These are phyloP conservation scores for Aphanomyces invadans DNA, from an alignment of 352 stramenopile species.

Conservation along the genomic window DNA sequence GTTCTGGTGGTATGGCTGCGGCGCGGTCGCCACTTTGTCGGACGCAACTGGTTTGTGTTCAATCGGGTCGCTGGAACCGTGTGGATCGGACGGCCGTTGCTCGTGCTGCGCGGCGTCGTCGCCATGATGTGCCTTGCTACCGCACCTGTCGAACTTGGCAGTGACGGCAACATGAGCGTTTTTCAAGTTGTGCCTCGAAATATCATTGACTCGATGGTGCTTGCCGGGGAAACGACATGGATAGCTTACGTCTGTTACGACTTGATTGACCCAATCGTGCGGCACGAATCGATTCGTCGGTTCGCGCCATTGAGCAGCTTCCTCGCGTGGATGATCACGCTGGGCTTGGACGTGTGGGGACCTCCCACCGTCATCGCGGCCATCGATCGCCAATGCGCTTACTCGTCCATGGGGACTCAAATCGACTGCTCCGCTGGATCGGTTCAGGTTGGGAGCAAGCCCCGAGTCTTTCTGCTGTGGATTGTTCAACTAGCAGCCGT, in stretches of 20 bases:
- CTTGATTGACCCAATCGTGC: conserved; percentile 4
- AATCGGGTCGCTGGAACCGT: conserved; percentile 15
- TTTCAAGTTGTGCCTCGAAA: conserved; percentile 3
- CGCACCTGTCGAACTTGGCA: not conserved
- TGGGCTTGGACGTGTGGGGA: not conserved
- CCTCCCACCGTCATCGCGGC: not conserved
- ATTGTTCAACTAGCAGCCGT: not conserved
- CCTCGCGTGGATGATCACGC: not conserved
- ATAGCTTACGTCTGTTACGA: conserved; percentile 13
- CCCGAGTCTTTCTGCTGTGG: not conserved
- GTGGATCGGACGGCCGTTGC: conserved; percentile 14
- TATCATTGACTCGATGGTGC: not conserved
- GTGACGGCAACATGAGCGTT: not conserved
- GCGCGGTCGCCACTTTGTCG: not conserved
- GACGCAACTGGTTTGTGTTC: conserved; percentile 22
- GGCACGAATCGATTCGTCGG: not conserved
- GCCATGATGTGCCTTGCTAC: conserved; percentile 19
- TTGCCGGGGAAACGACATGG: conserved; percentile 16
- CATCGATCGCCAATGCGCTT: not conserved
- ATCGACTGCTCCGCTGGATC: not conserved
- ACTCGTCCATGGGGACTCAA: not conserved
- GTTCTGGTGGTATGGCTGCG: not conserved
- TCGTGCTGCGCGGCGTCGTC: not conserved
- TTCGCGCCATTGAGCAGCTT: not conserved
- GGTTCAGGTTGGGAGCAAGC: not conserved